Base-by-base conservation (phyloP, 164 flowering plant species). In the Houttuynia cordata region DNA sequence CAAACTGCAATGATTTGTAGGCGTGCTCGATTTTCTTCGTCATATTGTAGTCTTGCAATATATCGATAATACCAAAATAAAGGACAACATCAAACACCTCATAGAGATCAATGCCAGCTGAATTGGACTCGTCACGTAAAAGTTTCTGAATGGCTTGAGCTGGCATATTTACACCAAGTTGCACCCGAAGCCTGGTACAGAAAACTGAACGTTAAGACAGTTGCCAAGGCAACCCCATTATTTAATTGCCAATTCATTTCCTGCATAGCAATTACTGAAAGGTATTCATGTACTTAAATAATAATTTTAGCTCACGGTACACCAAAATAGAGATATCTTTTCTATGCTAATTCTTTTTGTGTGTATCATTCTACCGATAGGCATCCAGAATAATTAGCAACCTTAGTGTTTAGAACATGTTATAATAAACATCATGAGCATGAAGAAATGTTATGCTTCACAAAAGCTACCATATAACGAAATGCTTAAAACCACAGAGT, bases 111-210 rank as follows among this genome's bases (percentile, higher is more conserved):
- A 74, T 75, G 52, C 68, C 82, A 0, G 51, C 17, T 53, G 81
- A 63, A 25, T 73, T 81, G 0, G 47, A 61, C 50, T 66, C 80
- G 5, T 76, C 78, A 53, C 69, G 77, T 10, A 17, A 57, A 66
- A 84, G 67, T 76, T 72, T 93, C 61, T 56, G 83, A 24, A 63
- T 76, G 45, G 97, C 98, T 59, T 83, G 83, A 51, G 98, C 96
- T 8, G 98, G 98, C 98, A 93, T 93, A 76, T 93, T 87, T 14
- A 87, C 97, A 49, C 97, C 98, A 24, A 90, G 62, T 60, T 93
- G 96, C 60, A 90, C 87, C 41, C 83, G 77, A 51, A 93, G 74
- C 82, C 97, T 88, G 75, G 42, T 53, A 20, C 14, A 57, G 39
- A 9, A 7, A 55, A 34, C 56, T 21, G 37, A 23, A 54, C 23